Conservation (phyloP, 257 asterid genomes). For the Lycium barbarum region DNA sequence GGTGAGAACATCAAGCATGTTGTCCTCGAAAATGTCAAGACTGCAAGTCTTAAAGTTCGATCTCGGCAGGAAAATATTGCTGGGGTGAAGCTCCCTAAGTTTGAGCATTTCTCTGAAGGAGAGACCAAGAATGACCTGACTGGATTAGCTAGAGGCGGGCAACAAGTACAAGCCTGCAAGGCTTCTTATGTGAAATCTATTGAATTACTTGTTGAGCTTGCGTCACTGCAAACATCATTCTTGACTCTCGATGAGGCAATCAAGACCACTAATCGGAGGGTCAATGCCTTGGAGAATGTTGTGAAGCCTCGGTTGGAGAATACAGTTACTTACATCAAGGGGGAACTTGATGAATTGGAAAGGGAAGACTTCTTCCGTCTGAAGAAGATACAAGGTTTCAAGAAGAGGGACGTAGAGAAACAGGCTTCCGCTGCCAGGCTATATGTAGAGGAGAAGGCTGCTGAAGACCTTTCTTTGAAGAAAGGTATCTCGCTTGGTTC, state of each 20-base stretch:
- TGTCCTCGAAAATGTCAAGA: constrained; percentile 56
- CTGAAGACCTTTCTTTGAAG: constrained; percentile 45
- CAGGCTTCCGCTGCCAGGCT: constrained; percentile 47
- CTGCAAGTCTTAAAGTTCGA: constrained; percentile 52
- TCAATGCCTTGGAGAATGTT: constrained; percentile 57
- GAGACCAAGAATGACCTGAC: constrained; percentile 59
- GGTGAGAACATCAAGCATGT: constrained; percentile 58
- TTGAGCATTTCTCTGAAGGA: constrained; percentile 50
- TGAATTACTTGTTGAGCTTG: constrained; percentile 59
- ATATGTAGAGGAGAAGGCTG: constrained; percentile 43
- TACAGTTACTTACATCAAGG: constrained; percentile 56
- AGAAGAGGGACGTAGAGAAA: constrained; percentile 49
- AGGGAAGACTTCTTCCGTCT: constrained; percentile 61
- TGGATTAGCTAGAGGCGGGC: constrained; percentile 60
- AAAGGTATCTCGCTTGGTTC: constrained; percentile 43
- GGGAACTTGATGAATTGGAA: constrained; percentile 57
- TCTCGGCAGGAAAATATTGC: constrained; percentile 56
- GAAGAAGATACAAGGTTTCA: constrained; percentile 61
- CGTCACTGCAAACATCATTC: constrained; percentile 58
- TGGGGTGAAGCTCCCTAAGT: constrained; percentile 61
- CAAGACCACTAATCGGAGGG: constrained; percentile 62
- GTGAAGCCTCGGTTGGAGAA: constrained; percentile 60
- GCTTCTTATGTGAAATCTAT: constrained; percentile 56
- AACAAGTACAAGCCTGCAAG: constrained; percentile 59
- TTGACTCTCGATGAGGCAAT: constrained; percentile 61